These are phyloP conservation scores for Ustilago cynodontis DNA, from an alignment of 1,284 basidiomycete genomes.

Conservation along the genomic window DNA sequence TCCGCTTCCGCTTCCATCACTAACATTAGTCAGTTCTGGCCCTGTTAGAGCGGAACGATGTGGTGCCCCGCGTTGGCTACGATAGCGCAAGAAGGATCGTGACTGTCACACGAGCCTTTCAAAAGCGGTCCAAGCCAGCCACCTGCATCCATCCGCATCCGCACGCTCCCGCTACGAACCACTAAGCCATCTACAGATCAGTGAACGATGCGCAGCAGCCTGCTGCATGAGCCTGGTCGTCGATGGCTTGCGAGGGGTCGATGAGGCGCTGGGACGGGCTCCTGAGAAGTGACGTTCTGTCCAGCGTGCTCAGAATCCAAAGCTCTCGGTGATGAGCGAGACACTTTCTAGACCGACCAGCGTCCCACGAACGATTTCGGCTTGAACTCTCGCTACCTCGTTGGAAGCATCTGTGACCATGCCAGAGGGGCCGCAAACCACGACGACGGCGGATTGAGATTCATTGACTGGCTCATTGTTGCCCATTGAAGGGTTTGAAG, in stretches of 20 bases:
- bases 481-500: background rate
- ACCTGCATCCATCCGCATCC: background rate
- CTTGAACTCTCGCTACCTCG: slow-evolving; percentile 31
- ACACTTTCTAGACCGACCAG: slow-evolving; percentile 17
- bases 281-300: background rate
- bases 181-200: background rate
- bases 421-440: slow-evolving; percentile 42
- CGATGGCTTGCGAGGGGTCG: background rate
- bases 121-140: background rate
- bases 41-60: background rate
- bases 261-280: background rate
- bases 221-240: too few species aligned
- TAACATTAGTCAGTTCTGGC: too few species aligned
- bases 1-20: background rate
- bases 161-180: background rate
- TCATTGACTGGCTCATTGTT: background rate
- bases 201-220: too few species aligned
- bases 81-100: background rate
- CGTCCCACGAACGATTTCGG: slow-evolving; percentile 34
- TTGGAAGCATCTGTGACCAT: slow-evolving; percentile 52
- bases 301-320: slow-evolving; percentile 29
- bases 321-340: slow-evolving; percentile 43
- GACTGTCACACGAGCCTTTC: background rate
- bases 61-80: background rate
- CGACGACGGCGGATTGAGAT: slow-evolving; percentile 29